Conservation (phyloP, 805 yeast genomes). For the Ogataea minuta region DNA sequence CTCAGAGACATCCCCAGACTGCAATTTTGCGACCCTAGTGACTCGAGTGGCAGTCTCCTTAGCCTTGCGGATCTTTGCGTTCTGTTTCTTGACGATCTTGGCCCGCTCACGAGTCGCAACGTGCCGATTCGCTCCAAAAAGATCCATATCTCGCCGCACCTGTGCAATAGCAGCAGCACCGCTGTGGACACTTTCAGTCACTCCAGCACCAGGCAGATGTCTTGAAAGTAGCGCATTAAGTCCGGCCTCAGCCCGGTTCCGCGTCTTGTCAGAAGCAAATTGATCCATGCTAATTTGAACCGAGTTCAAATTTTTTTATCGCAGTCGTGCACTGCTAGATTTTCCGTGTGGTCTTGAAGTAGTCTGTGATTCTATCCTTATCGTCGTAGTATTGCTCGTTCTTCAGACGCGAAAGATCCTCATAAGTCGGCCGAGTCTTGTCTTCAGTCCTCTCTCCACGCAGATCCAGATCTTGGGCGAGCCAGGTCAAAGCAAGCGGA, state of each 20-base stretch:
- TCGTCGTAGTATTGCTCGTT: slow-evolving; percentile 44
- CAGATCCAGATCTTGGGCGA: slow-evolving; percentile 46
- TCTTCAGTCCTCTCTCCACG: slow-evolving; percentile 56
- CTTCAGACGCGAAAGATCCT: slow-evolving; percentile 46
- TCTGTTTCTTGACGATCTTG: slow-evolving; percentile 9
- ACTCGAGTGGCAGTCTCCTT: slow-evolving; percentile 21
- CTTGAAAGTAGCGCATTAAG: slow-evolving; percentile 29
- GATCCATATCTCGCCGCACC: slow-evolving; percentile 18
- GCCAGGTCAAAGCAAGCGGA: slow-evolving; percentile 73
- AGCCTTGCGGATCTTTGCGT: slow-evolving; percentile 16
- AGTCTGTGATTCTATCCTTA: slow-evolving; percentile 43
- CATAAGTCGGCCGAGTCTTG: slow-evolving; percentile 49
- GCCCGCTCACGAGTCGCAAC: slow-evolving; percentile 5
- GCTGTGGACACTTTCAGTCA: slow-evolving; percentile 4
- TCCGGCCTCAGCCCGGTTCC: slow-evolving; percentile 18
- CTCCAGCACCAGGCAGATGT: slow-evolving; percentile 24
- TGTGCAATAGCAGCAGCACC: slow-evolving; percentile 29
- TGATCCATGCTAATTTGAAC: slow-evolving; percentile 2
- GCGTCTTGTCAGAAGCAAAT: slow-evolving; percentile 12
- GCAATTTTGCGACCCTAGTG: slow-evolving; percentile 23
- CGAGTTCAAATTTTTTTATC: slow-evolving; percentile 6
- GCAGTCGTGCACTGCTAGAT: slow-evolving; percentile 7
- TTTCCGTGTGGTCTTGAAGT: slow-evolving; percentile 50
- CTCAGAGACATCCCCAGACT: slow-evolving; percentile 31
- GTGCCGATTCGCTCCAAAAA: slow-evolving; percentile 12